Conservation (phyloP, 768 basidiomycete genomes). For the Pleurotus ostreatus region DNA sequence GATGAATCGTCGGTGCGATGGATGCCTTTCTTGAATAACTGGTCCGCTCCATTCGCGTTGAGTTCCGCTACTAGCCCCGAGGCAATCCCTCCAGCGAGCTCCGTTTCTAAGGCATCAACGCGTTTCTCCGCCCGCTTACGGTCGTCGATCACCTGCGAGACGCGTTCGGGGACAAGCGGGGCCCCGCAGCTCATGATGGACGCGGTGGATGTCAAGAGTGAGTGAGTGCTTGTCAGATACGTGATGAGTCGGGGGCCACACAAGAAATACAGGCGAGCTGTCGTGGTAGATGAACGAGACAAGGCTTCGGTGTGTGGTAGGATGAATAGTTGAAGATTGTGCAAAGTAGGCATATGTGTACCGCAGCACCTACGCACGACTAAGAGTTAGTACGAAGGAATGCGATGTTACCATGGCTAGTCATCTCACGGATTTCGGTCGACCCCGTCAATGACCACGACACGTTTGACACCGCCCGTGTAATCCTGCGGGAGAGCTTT, state of each 20-base stretch:
- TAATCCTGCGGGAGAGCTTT: constrained; percentile 70
- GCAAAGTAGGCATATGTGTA: constrained; percentile 77
- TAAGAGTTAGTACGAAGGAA: background rate
- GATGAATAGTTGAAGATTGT: constrained; percentile 69
- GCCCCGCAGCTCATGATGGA: constrained; percentile 65
- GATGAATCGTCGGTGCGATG: constrained; percentile 60
- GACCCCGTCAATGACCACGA: constrained; percentile 77
- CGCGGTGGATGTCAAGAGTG: constrained; percentile 50
- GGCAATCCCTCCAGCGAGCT: constrained; percentile 53
- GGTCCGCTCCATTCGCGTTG: constrained; percentile 15
- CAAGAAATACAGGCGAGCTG: constrained; percentile 77
- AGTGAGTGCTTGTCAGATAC: constrained; percentile 57
- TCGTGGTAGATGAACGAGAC: constrained; percentile 55
- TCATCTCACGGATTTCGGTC: constrained; percentile 71
- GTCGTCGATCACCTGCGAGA: constrained; percentile 62
- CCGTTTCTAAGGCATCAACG: constrained; percentile 62
- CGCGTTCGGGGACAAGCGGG: constrained; percentile 63
- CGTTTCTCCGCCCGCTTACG: constrained; percentile 66
- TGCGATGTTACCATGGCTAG: background rate
- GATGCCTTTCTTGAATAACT: constrained; percentile 41
- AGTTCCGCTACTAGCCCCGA: constrained; percentile 34
- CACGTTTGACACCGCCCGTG: constrained; percentile 72
- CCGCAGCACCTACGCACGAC: constrained; percentile 60
- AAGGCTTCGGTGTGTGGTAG: constrained; percentile 66
- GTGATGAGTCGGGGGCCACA: constrained; percentile 73